Conservation (phyloP, 192 early-diverging fungal species). For the Mortierella alpina region DNA sequence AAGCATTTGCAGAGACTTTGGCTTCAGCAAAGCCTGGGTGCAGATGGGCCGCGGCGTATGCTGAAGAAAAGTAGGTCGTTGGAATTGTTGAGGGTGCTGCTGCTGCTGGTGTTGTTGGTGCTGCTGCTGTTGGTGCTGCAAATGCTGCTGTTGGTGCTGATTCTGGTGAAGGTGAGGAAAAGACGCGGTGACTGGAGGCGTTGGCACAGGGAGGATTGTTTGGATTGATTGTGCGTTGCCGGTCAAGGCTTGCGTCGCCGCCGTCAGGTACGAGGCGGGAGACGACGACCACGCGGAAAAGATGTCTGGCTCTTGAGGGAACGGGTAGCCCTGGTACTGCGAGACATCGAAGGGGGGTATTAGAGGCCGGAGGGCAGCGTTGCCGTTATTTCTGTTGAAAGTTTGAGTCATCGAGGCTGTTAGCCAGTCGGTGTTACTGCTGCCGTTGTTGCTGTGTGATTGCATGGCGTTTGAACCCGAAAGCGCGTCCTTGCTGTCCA, state of each 20-base stretch:
- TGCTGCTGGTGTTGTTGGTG: slow-evolving; percentile 29
- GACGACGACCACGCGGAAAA: slow-evolving; percentile 17
- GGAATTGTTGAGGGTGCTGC: not conserved
- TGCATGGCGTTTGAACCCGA: not conserved
- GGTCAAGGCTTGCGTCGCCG: slow-evolving; percentile 25
- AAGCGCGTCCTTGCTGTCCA: slow-evolving; percentile 27
- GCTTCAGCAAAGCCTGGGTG: not conserved
- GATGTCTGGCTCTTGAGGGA: slow-evolving; percentile 22
- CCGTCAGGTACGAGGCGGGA: slow-evolving; percentile 25
- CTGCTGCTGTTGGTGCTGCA: slow-evolving; percentile 13
- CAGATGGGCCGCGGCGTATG: not conserved
- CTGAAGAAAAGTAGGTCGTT: not conserved
- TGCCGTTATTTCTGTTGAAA: not conserved
- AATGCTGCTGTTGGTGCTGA: slow-evolving; percentile 6
- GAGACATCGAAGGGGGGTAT: slow-evolving; percentile 8
- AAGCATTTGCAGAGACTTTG: not conserved
- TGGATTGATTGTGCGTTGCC: slow-evolving; percentile 10
- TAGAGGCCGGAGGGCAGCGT: not conserved
- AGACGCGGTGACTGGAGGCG: no score
- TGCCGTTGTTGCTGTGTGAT: not conserved
- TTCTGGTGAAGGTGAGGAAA: not conserved
- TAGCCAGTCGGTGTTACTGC: not conserved
- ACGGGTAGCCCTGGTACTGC: slow-evolving; percentile 15
- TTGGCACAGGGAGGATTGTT: slow-evolving; percentile 7
- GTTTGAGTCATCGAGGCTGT: not conserved